phyloP scores from a whole-genome alignment of 306 rosid species.

The Hippophae gyantsensis region DNA sequence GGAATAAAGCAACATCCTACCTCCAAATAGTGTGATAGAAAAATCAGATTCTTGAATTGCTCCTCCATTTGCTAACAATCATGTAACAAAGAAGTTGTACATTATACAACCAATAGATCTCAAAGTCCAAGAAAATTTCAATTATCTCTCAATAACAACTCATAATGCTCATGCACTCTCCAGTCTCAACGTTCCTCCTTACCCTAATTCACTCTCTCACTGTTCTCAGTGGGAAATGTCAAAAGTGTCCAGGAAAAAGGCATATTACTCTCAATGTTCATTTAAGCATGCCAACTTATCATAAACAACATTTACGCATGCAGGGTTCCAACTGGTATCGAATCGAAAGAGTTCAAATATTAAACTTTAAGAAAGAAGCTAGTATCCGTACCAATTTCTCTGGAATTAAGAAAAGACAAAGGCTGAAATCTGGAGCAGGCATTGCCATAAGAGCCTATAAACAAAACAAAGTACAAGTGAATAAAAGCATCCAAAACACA shows the following conservation, averaged over 20 bases:
- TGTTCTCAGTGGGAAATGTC: too few relatives aligned
- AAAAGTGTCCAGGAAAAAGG: too few relatives aligned
- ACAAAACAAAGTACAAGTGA: not conserved
- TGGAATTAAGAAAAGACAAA: conserved; percentile 85
- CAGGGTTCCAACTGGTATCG: too few relatives aligned
- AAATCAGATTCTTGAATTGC: conserved; percentile 89
- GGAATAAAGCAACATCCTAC: conserved; percentile 25
- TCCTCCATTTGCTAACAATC: conserved; percentile 94
- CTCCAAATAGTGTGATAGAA: conserved; percentile 92
- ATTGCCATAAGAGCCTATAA: conserved; percentile 91
- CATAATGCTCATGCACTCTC: too few relatives aligned
- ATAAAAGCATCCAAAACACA: not conserved
- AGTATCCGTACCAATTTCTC: conserved; percentile 70
- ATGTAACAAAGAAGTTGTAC: not conserved
- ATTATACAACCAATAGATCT: not conserved
- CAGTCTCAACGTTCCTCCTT: too few relatives aligned
- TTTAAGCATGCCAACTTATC: too few relatives aligned
- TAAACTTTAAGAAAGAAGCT: not conserved
- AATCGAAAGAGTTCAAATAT: not conserved
- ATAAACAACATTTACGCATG: too few relatives aligned
- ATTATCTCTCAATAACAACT: too few relatives aligned
- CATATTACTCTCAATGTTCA: too few relatives aligned
- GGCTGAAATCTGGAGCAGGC: conserved; percentile 97
- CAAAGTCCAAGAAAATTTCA: not conserved
- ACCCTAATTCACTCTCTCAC: too few relatives aligned